Evolutionary conservation across 2,329 filamentous ascomycete genomes (phyloP).

Genomic region (Diatrype stigma): DNA sequence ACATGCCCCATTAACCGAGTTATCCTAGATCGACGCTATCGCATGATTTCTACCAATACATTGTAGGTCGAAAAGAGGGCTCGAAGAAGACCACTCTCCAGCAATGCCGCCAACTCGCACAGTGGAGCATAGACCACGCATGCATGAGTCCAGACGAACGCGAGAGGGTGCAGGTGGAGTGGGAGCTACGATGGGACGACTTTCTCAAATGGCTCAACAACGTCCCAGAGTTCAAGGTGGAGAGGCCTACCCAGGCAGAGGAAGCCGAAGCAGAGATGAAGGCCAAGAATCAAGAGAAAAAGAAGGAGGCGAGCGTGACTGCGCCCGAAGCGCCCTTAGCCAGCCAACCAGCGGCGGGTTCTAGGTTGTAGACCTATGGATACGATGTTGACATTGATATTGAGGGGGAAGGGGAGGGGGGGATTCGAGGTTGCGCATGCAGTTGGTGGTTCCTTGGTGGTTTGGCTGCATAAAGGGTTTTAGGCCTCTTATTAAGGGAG

Average conservation of each 20-base stretch:
- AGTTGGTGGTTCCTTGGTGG: too few species aligned
- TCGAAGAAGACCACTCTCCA: slow-evolving; percentile 61
- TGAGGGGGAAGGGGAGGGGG: too few species aligned
- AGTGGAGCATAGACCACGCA: slow-evolving; percentile 61
- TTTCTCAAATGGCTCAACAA: slow-evolving; percentile 53
- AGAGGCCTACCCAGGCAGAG: slow-evolving; percentile 7
- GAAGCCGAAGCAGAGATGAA: background rate
- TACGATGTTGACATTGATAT: too few species aligned
- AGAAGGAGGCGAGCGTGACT: background rate
- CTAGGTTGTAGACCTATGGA: too few species aligned
- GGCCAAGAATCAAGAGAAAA: background rate
- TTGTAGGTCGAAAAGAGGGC: slow-evolving; percentile 64
- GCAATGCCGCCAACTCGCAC: slow-evolving; percentile 65
- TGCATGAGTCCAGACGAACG: slow-evolving; percentile 45
- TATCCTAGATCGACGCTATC: slow-evolving; percentile 59
- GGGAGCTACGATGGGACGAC: slow-evolving; percentile 52
- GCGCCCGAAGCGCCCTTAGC: background rate
- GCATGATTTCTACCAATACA: slow-evolving; percentile 74
- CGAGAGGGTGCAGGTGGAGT: slow-evolving; percentile 34
- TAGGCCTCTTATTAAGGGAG: too few species aligned
- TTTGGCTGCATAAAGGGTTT: too few species aligned
- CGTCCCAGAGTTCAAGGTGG: slow-evolving; percentile 2
- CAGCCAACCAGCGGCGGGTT: too few species aligned
- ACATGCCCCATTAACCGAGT: slow-evolving; percentile 5
- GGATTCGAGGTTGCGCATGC: too few species aligned